These are phyloP conservation scores for Pistacia vera DNA, from an alignment of 345 rosid species.

Conservation along the genomic window DNA sequence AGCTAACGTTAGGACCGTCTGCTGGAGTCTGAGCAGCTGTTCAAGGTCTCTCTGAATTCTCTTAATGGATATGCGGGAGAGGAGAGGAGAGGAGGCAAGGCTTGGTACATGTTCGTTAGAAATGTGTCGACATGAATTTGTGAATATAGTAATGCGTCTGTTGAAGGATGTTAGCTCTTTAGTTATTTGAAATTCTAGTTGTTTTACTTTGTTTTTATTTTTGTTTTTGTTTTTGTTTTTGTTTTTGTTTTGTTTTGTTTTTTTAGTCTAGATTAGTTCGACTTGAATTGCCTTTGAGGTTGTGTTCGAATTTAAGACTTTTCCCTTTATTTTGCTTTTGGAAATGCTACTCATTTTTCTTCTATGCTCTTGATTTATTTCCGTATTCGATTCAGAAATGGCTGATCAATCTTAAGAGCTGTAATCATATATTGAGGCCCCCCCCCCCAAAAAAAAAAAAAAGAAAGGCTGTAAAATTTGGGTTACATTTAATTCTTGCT, in stretches of 20 bases:
- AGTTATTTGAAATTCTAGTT: not conserved
- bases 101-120: not conserved
- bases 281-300: not conserved
- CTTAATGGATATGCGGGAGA: not conserved
- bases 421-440: no score
- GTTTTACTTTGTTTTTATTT: not conserved
- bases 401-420: no score
- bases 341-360: no score
- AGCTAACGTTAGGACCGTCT: conserved; percentile 17
- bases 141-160: conserved; percentile 11
- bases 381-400: no score
- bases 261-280: not conserved
- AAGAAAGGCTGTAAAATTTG: no score
- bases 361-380: no score
- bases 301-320: not conserved
- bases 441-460: no score
- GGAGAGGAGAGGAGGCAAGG: no score
- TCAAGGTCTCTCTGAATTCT: not conserved
- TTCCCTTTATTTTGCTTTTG: not conserved
- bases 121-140: conserved; percentile 20
- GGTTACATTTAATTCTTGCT: no score
- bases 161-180: not conserved
- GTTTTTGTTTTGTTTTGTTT: not conserved
- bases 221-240: no score
- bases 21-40: conserved; percentile 1